Percentiles rank a stretch among this genome's conserved stretches.
Conservation (phyloP, 1,284 basidiomycete species). For the Puccinia coronata region DNA sequence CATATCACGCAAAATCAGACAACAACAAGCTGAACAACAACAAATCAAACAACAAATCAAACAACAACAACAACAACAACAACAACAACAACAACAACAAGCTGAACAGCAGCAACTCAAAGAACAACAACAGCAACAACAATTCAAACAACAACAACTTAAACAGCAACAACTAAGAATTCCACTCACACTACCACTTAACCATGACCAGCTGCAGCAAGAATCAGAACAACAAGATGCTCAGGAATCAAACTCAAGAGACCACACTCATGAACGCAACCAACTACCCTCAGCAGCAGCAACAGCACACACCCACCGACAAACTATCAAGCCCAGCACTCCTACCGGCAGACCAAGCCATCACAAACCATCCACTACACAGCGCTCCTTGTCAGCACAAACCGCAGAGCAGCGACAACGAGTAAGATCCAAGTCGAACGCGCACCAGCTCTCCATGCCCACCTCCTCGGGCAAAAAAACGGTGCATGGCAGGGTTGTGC, state of each 20-base stretch:
- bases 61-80: neutral
- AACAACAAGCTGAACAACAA: neutral
- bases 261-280: neutral
- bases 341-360: neutral
- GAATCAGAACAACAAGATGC: neutral
- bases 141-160: neutral
- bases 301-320: neutral
- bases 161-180: neutral
- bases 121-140: neutral
- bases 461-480: neutral
- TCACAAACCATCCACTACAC: neutral
- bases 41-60: neutral
- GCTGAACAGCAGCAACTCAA: neutral
- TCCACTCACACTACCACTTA: neutral
- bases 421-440: neutral
- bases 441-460: neutral
- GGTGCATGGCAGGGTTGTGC: neutral
- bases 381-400: slow-evolving; percentile 5
- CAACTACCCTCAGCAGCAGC: neutral
- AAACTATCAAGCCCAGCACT: neutral
- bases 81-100: neutral
- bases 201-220: neutral
- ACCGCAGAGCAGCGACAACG: neutral
- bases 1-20: slow-evolving; percentile 8
- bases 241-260: neutral